Percentiles rank a stretch among this genome's conserved stretches.
Conservation (phyloP, 2,329 filamentous ascomycete genomes). For the Neopestalotiopsis sp. region DNA sequence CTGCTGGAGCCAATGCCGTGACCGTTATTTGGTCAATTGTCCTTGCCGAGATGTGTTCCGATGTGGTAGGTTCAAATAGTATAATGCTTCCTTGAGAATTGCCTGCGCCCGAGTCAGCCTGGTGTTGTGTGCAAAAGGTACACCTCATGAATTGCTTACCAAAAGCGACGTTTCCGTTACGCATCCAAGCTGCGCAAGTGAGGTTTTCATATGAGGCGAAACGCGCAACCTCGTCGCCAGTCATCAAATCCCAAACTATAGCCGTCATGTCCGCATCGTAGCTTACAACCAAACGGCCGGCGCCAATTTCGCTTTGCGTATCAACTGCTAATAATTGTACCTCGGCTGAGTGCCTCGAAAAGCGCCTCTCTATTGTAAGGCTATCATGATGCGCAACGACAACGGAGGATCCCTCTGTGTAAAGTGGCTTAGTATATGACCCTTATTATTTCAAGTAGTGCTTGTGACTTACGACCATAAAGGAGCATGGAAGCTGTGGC, state of each 20-base stretch:
- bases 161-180: conserved; percentile 95
- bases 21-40: conserved; percentile 93
- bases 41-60: conserved; percentile 87
- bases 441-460: background rate
- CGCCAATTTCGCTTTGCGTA: conserved; percentile 85
- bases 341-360: conserved; percentile 82
- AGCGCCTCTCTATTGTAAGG: conserved; percentile 84
- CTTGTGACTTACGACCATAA: conserved; percentile 62
- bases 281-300: conserved; percentile 86
- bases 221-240: conserved; percentile 86
- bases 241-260: conserved; percentile 96
- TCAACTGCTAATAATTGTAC: conserved; percentile 87
- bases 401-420: conserved; percentile 71
- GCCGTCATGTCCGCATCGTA: conserved; percentile 91
- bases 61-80: conserved; percentile 89
- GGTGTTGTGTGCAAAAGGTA: conserved; percentile 19
- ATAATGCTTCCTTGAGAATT: conserved; percentile 93
- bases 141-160: conserved; percentile 60
- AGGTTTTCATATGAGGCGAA: conserved; percentile 91
- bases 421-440: background rate
- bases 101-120: conserved; percentile 57
- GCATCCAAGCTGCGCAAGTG: conserved; percentile 90
- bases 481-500: conserved; percentile 91
- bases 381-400: conserved; percentile 93
- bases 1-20: conserved; percentile 86